Base-by-base conservation (phyloP, 2,329 filamentous ascomycete species). In the Ascochyta viciae-villosae region DNA sequence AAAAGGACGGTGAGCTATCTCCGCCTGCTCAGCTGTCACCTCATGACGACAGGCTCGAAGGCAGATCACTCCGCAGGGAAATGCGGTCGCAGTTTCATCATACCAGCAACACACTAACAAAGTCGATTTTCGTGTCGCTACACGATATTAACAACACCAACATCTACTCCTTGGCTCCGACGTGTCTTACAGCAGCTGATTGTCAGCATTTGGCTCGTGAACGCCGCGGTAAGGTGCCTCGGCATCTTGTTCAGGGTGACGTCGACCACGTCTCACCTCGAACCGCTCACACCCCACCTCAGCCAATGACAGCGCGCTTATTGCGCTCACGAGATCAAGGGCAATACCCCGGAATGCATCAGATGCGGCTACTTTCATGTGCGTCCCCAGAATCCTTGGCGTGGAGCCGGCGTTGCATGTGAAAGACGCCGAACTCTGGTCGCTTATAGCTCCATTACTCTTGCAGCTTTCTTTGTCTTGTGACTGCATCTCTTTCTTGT, bases 391-490 rank as follows among this genome's bases (percentile, higher is more conserved):
- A 63, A 58, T 66, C 34, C 67, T 71, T 71, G 68, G 68, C 66
- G 56, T 54, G 55, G 61, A 60, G 57, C 54, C 40, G 50, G 42
- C 56, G 47, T 69, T 58, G 69, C 73, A 76, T 76, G 73, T 76
- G 73, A 76, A 75, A 74, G 69, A 41, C 41, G 46, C 40, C 46
- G 41, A 37, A 58, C 50, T 45, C 50, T 48, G 58, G 53, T 57
- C 49, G 46, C 55, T 67, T 62, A 67, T 64, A 68, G 67, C 59
- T 65, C 64, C 56, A 60, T 54, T 48, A 40, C 53, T 57, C 44
- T 48, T 62, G 46, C 26, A 29, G 23, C 50, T 27, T 44, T 26
- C 61, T 63, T 65, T 63, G 65, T 69, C 61, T 58, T 60, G 62
- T 57, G 57, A 57, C 43, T 55, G 54, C 51, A 41, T 52, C 59